These are phyloP conservation scores for Venturia aucupariae DNA, from an alignment of 2,329 filamentous ascomycete genomes.

Conservation along the genomic window DNA sequence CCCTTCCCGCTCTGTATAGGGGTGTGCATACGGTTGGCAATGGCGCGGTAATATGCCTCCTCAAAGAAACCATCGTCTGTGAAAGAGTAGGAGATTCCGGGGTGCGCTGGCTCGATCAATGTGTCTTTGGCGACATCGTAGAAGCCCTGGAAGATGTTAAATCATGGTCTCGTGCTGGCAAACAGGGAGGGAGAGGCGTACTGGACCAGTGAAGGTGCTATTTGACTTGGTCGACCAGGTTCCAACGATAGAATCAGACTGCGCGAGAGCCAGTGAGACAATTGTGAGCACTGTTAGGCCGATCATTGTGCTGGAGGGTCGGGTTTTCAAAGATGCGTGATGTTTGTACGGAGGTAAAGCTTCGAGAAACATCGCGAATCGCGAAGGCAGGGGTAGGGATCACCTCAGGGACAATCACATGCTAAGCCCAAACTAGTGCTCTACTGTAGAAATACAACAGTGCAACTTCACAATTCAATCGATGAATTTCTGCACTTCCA, in stretches of 20 bases:
- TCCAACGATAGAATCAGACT: slow-evolving; percentile 43
- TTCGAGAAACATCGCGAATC: neutral
- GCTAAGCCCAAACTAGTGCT: neutral
- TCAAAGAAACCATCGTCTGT: slow-evolving; percentile 59
- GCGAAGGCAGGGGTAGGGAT: neutral
- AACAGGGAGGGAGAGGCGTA: slow-evolving; percentile 31
- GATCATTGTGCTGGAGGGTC: slow-evolving; percentile 17
- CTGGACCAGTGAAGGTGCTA: slow-evolving; percentile 59
- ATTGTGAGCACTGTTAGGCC: slow-evolving; percentile 20
- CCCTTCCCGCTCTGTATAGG: neutral
- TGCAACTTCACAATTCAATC: too few relatives aligned
- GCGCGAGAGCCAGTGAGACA: neutral
- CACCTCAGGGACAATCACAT: neutral
- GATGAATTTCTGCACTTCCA: neutral
- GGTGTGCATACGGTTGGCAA: slow-evolving; percentile 54
- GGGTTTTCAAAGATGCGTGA: slow-evolving; percentile 15
- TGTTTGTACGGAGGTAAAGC: neutral
- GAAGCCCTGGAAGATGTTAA: slow-evolving; percentile 45
- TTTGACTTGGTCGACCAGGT: slow-evolving; percentile 66
- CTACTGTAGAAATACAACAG: too few relatives aligned
- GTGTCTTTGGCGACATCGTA: slow-evolving; percentile 58
- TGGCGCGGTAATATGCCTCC: slow-evolving; percentile 58
- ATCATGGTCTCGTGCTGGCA: neutral
- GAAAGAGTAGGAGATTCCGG: slow-evolving; percentile 68
- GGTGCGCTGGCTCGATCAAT: slow-evolving; percentile 55